Base-by-base conservation (phyloP, 2,329 filamentous ascomycete species). In the Diatrype stigma region DNA sequence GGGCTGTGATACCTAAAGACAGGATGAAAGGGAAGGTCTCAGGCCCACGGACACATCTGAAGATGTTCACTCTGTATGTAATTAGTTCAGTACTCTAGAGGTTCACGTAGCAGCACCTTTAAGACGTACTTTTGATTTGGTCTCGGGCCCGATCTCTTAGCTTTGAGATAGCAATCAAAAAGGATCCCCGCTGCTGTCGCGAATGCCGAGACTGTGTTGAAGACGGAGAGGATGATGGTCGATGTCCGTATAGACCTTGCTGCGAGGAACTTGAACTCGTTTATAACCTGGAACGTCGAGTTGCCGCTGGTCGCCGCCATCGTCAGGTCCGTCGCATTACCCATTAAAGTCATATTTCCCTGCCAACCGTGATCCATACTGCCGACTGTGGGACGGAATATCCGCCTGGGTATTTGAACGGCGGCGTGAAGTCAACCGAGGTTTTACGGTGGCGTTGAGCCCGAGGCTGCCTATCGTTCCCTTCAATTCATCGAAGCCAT, bases 221-320 rank as follows among this genome's bases (percentile, higher is more conserved):
- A 84, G 50, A 73, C 68, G 34, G 82, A 78, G 49, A 86, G 72
- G 53, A 85, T 81, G 50, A 85, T 78, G 42, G 80, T 81, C 22
- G 81, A 84, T 17, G 78, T 82, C 57, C 83, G 74, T 60, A 84
- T 73, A 32, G 81, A 84, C 60, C 77, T 82, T 55, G 76, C 75
- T 16, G 76, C 72, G 28, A 74, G 73, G 56, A 81, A 78, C 51
- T 70, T 73, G 57, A 82, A 71, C 56, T 79, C 64, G 59, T 78
- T 77, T 58, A 78, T 73, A 54, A 79, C 65, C 37, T 72, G 66
- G 37, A 72, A 71, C 6, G 75, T 74, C 30, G 69, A 67, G 61
- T 77, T 80, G 48, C 53, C 58, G 61, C 54, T 52, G 26, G 47
- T 60, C 42, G 63, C 58, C 40, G 62, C 61, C 49, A 64, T 60